These are phyloP conservation scores for Fusarium sp. DNA, from an alignment of 2,329 filamentous ascomycete genomes.

Conservation along the genomic window DNA sequence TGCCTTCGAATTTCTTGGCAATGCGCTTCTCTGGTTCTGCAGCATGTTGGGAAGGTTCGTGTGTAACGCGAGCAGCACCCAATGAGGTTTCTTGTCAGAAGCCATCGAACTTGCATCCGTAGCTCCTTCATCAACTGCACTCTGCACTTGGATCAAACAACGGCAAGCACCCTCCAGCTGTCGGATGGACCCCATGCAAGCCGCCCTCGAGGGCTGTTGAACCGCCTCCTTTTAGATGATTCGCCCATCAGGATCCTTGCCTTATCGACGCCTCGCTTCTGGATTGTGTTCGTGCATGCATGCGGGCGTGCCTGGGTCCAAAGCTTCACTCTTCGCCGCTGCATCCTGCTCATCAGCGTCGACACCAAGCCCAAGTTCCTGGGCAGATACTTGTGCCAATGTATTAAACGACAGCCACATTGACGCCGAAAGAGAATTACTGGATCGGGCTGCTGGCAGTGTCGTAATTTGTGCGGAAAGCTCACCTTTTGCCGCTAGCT, in stretches of 20 bases:
- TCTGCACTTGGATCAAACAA: background rate
- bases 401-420: no score
- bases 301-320: constrained; percentile 3
- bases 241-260: constrained; percentile 3
- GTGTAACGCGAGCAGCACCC: constrained; percentile 4
- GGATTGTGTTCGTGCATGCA: background rate
- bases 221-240: background rate
- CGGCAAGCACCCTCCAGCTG: no score
- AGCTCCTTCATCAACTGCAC: background rate
- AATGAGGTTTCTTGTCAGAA: constrained; percentile 5
- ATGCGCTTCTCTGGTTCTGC: constrained; percentile 1
- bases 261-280: background rate
- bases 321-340: constrained; percentile 2
- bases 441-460: background rate
- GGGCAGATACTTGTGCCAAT: background rate
- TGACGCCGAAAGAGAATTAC: background rate
- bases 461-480: background rate
- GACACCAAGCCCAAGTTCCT: background rate
- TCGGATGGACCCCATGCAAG: no score
- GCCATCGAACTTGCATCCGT: background rate
- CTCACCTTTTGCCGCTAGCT: constrained; percentile 12
- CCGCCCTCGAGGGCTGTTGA: background rate
- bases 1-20: constrained; percentile 14
- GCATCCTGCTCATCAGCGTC: background rate
- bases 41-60: background rate